phyloP scores from a whole-genome alignment of 805 yeast genomes.

The Phaffomyces opuntiae region DNA sequence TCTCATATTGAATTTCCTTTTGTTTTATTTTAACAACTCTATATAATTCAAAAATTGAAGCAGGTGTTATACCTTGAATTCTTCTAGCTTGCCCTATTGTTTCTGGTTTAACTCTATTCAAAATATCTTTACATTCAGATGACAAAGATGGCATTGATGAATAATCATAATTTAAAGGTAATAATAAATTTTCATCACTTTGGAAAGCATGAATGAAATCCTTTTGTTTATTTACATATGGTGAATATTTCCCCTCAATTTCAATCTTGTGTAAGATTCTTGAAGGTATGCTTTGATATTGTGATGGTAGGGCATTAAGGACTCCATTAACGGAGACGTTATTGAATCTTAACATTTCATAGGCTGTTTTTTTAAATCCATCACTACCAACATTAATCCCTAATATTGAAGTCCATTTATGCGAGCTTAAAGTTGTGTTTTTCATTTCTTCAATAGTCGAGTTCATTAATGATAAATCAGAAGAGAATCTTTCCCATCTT shows the following conservation, averaged over 20 bases:
- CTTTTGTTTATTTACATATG: constrained; percentile 67
- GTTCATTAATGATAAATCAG: constrained; percentile 40
- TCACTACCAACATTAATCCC: constrained; percentile 46
- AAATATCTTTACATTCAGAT: constrained; percentile 59
- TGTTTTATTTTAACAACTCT: constrained; percentile 35
- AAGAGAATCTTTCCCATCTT: constrained; percentile 43
- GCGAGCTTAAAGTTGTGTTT: constrained; percentile 40
- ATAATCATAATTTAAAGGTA: constrained; percentile 71
- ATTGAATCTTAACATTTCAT: constrained; percentile 60
- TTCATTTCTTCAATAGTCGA: constrained; percentile 40
- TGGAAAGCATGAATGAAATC: constrained; percentile 68
- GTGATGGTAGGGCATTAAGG: constrained; percentile 11
- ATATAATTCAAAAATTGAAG: constrained; percentile 78
- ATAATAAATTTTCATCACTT: constrained; percentile 68
- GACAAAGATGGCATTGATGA: constrained; percentile 55
- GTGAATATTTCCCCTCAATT: constrained; percentile 78
- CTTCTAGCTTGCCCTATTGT: constrained; percentile 95
- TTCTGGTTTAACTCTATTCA: constrained; percentile 73
- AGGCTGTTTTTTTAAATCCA: constrained; percentile 52
- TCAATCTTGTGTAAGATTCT: constrained; percentile 56
- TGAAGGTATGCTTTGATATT: constrained; percentile 27
- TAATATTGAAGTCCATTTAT: constrained; percentile 54
- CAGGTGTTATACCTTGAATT: constrained; percentile 92
- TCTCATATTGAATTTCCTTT: constrained; percentile 5
- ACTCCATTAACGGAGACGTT: constrained; percentile 24